These are phyloP conservation scores for Rosa lucieae DNA, from an alignment of 306 rosid genomes.

Conservation along the genomic window DNA sequence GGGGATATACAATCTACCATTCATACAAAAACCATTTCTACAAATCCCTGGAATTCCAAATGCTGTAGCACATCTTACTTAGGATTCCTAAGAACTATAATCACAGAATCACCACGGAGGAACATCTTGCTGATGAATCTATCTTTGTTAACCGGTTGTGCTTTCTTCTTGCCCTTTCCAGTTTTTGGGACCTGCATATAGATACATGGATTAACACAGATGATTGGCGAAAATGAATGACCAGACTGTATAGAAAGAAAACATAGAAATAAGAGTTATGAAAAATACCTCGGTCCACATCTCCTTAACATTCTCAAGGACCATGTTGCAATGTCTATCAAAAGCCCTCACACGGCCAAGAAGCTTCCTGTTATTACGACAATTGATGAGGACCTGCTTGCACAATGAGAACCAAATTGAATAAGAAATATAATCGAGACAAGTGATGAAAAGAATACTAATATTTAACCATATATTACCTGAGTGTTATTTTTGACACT, in stretches of 20 bases:
- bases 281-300: constrained; percentile 88
- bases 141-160: constrained; percentile 86
- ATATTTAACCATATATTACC: constrained; percentile 32
- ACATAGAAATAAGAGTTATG: not conserved
- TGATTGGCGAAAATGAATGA: not conserved
- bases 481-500: constrained; percentile 86
- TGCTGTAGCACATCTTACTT: constrained; percentile 39
- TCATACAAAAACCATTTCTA: not conserved
- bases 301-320: constrained; percentile 89
- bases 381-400: constrained; percentile 76
- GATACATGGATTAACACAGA: not conserved
- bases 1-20: constrained; percentile 3
- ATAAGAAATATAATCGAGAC: not conserved
- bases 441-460: not conserved
- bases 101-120: constrained; percentile 84
- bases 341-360: constrained; percentile 88
- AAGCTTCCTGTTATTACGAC: constrained; percentile 83
- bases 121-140: constrained; percentile 92
- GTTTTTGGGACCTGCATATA: constrained; percentile 69
- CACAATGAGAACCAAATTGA: not conserved
- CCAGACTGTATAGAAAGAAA: not conserved
- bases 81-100: constrained; percentile 90
- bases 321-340: constrained; percentile 95
- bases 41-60: not conserved
- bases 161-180: constrained; percentile 94